These are phyloP conservation scores for Celoporthe dispersa DNA, from an alignment of 2,329 filamentous ascomycete species.

Conservation along the genomic window DNA sequence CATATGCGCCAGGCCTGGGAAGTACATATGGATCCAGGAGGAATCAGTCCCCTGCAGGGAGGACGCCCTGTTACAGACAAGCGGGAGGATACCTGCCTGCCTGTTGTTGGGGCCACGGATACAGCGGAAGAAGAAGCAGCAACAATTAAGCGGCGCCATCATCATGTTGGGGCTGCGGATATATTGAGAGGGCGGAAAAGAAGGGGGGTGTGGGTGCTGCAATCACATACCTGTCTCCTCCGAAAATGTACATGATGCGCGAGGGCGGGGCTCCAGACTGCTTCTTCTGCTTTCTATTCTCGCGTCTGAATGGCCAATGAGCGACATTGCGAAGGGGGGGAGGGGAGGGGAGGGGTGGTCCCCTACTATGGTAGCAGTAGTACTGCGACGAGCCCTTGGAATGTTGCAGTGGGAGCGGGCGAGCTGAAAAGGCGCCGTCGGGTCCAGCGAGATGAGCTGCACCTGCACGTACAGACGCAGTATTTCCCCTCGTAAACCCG, in stretches of 20 bases:
- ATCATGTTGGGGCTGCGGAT: too few relatives aligned
- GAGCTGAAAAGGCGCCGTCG: background rate
- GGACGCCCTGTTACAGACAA: background rate
- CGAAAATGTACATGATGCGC: conserved; percentile 28
- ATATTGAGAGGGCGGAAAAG: background rate
- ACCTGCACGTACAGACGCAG: background rate
- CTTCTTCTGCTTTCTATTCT: background rate
- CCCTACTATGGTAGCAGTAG: background rate
- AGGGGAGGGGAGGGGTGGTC: too few relatives aligned
- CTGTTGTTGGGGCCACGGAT: background rate
- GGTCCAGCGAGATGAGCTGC: background rate
- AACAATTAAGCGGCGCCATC: too few relatives aligned
- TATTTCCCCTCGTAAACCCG: background rate
- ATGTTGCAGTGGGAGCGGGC: background rate
- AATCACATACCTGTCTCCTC: conserved; percentile 29
- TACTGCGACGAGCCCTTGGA: background rate
- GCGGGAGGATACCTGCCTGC: background rate
- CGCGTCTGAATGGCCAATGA: background rate
- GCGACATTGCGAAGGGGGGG: background rate
- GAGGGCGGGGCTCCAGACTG: background rate
- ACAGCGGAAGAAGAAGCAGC: background rate
- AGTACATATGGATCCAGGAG: background rate
- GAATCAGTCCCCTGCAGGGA: background rate
- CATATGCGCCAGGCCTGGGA: background rate
- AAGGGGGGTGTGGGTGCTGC: background rate